Evolutionary conservation across 73 alveolate genomes (phyloP).

Genomic region (Effrenium voratum): DNA sequence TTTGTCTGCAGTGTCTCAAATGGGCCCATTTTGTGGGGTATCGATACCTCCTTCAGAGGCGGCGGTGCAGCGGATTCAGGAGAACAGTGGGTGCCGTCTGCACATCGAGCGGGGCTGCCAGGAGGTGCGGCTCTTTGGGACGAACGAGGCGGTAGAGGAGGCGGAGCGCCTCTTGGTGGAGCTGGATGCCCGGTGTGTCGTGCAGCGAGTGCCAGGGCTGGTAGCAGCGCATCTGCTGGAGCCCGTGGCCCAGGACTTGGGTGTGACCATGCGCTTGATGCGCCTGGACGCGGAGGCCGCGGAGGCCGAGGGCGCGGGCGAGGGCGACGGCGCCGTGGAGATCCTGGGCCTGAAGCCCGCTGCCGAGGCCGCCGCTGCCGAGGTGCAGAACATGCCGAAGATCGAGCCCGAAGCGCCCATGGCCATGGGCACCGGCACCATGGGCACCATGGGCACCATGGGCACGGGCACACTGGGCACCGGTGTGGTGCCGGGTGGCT

Average conservation of each 20-base stretch:
- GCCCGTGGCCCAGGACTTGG: constrained; percentile 5
- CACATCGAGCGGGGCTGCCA: constrained; percentile 54
- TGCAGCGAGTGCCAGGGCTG: constrained; percentile 17
- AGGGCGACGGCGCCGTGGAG: neutral
- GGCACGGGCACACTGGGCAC: too few species aligned
- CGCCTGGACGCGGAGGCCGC: too few species aligned
- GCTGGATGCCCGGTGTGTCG: neutral
- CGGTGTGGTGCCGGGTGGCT: too few species aligned
- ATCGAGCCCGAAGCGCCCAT: neutral
- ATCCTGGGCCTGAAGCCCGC: constrained; percentile 32
- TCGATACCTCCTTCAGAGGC: constrained; percentile 8
- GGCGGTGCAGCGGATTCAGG: constrained; percentile 38
- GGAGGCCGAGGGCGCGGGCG: too few species aligned
- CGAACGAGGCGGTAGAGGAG: neutral
- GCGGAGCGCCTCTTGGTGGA: constrained; percentile 48
- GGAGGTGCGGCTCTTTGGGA: constrained; percentile 72
- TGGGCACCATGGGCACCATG: too few species aligned
- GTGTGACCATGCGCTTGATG: constrained; percentile 44
- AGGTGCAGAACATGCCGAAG: constrained; percentile 2
- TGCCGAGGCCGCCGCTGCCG: neutral
- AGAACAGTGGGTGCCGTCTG: constrained; percentile 71
- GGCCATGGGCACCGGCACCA: neutral
- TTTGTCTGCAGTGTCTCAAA: too few species aligned
- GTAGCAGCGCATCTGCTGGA: constrained; percentile 34
- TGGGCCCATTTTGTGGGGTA: neutral